Conservation (phyloP, 2,329 filamentous ascomycete species). For the Zopfia rhizophila region DNA sequence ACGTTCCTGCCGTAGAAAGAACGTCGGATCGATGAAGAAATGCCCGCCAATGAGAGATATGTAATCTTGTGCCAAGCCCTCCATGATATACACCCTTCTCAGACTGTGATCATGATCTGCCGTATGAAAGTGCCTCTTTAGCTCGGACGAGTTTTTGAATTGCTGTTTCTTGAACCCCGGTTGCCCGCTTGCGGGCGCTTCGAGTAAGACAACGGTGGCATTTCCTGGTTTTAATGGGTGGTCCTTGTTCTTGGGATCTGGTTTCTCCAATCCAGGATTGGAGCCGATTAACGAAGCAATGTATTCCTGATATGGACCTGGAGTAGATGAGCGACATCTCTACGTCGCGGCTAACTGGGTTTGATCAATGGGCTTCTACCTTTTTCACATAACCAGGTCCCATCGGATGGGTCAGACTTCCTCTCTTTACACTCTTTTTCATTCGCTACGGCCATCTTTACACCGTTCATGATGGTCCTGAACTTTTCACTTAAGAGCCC, state of each 20-base stretch:
- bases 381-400: slow-evolving; percentile 41
- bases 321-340: not conserved
- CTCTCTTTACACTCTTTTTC: too few relatives aligned
- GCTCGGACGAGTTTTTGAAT: slow-evolving; percentile 27
- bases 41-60: slow-evolving; percentile 39
- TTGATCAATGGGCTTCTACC: slow-evolving; percentile 23
- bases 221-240: slow-evolving; percentile 28
- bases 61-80: slow-evolving; percentile 43
- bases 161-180: slow-evolving; percentile 27
- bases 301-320: slow-evolving; percentile 42
- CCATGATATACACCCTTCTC: slow-evolving; percentile 46
- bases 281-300: slow-evolving; percentile 40
- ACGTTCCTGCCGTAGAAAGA: slow-evolving; percentile 46
- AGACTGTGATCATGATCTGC: slow-evolving; percentile 19
- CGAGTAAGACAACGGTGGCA: slow-evolving; percentile 39
- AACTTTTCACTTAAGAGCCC: too few relatives aligned
- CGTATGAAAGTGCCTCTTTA: slow-evolving; percentile 29
- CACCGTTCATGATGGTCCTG: too few relatives aligned
- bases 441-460: too few relatives aligned
- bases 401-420: too few relatives aligned
- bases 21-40: slow-evolving; percentile 47
- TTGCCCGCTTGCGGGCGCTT: slow-evolving; percentile 22
- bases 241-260: slow-evolving; percentile 42
- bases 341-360: not conserved
- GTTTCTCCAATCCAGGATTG: slow-evolving; percentile 41